phyloP scores from a whole-genome alignment of 2,329 filamentous ascomycete genomes.

The Colletotrichum cereale region DNA sequence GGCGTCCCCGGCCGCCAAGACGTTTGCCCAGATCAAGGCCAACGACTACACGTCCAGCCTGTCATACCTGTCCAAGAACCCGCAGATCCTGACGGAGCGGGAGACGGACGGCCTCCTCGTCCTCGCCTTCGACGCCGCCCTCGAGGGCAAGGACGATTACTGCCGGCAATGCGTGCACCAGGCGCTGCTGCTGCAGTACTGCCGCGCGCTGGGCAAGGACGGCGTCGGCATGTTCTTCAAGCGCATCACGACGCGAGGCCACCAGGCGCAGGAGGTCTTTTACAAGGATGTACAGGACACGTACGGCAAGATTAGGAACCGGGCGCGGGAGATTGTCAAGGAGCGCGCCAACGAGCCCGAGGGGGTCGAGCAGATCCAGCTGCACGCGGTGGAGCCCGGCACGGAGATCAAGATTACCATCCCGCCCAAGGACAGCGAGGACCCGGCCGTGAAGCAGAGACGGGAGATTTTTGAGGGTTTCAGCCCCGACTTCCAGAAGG shows the following conservation, averaged over 20 bases:
- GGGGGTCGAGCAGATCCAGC: conserved; percentile 94
- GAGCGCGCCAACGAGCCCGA: conserved; percentile 64
- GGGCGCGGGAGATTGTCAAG: conserved; percentile 77
- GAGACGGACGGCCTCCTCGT: conserved; percentile 93
- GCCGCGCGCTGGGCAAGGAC: conserved; percentile 87
- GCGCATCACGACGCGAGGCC: conserved; percentile 88
- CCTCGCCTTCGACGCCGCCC: conserved; percentile 89
- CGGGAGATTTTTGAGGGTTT: conserved; percentile 88
- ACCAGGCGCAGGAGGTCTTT: conserved; percentile 93
- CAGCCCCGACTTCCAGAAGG: conserved; percentile 81
- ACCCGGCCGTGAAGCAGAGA: conserved; percentile 72
- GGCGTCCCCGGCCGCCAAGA: conserved; percentile 80
- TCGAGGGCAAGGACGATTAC: conserved; percentile 81
- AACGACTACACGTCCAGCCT: conserved; percentile 81
- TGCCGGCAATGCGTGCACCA: conserved; percentile 93
- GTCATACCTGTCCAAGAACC: conserved; percentile 83
- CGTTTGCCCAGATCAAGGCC: conserved; percentile 83
- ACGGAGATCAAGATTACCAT: conserved; percentile 92
- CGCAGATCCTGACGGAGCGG: conserved; percentile 81
- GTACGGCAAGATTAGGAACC: conserved; percentile 82
- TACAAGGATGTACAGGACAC: conserved; percentile 92
- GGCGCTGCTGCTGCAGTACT: conserved; percentile 93
- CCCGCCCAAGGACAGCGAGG: conserved; percentile 76
- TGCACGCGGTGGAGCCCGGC: conserved; percentile 94
- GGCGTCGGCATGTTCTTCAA: conserved; percentile 96